These are phyloP conservation scores for Byssochlamys sp. DNA, from an alignment of 2,329 filamentous ascomycete species.

Conservation along the genomic window DNA sequence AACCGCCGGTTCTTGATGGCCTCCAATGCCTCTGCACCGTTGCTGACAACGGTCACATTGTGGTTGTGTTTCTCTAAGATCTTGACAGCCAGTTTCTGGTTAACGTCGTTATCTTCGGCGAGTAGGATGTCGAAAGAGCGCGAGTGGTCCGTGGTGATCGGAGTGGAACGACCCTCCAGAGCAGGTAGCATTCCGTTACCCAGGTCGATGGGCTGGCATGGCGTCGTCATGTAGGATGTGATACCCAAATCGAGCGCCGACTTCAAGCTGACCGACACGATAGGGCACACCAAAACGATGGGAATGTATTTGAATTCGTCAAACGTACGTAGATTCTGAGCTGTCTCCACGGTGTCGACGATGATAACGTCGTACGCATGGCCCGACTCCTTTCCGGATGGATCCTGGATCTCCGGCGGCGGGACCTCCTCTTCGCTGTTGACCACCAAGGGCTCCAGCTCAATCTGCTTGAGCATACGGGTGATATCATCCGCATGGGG, in stretches of 20 bases:
- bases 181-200: constrained; percentile 89
- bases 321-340: constrained; percentile 65
- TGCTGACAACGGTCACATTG: constrained; percentile 63
- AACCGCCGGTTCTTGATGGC: constrained; percentile 86
- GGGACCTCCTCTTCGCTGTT: constrained; percentile 56
- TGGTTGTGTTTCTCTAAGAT: constrained; percentile 86
- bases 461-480: constrained; percentile 62
- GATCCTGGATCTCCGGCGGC: constrained; percentile 39
- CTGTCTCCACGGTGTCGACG: constrained; percentile 80
- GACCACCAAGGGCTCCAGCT: constrained; percentile 68
- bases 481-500: constrained; percentile 66
- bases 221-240: constrained; percentile 91
- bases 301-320: constrained; percentile 93
- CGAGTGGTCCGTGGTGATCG: constrained; percentile 77
- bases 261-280: constrained; percentile 79
- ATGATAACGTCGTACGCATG: constrained; percentile 81
- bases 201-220: constrained; percentile 79
- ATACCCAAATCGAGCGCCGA: constrained; percentile 84
- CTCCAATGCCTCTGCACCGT: constrained; percentile 85
- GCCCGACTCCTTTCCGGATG: constrained; percentile 37
- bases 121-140: constrained; percentile 86
- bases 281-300: constrained; percentile 77
- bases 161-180: constrained; percentile 81
- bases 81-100: constrained; percentile 85
- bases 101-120: constrained; percentile 89